These are phyloP conservation scores for Yarrowia hollandica DNA, from an alignment of 805 yeast genomes.

Conservation along the genomic window DNA sequence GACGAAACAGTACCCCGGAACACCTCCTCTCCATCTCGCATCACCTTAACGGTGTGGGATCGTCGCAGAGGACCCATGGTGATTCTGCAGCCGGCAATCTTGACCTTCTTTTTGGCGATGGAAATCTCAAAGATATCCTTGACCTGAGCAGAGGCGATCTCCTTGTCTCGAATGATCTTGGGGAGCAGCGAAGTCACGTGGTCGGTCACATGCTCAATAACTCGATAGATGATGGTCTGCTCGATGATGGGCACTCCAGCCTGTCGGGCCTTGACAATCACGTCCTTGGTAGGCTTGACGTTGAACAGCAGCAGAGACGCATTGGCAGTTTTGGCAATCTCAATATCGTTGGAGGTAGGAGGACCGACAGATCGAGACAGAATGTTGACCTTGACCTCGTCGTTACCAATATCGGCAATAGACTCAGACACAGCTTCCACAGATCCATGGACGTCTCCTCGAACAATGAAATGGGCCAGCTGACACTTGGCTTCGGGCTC, in stretches of 20 bases:
- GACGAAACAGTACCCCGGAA: conserved; percentile 65
- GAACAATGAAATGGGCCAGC: conserved; percentile 57
- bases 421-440: conserved; percentile 89
- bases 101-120: conserved; percentile 48
- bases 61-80: conserved; percentile 64
- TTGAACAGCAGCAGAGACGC: conserved; percentile 82
- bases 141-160: conserved; percentile 64
- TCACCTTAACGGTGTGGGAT: conserved; percentile 57
- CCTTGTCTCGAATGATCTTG: conserved; percentile 66
- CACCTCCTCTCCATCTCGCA: conserved; percentile 49
- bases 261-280: conserved; percentile 56
- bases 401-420: conserved; percentile 79
- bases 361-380: conserved; percentile 76
- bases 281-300: conserved; percentile 63
- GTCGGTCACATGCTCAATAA: conserved; percentile 79
- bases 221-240: conserved; percentile 80
- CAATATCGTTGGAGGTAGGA: conserved; percentile 65
- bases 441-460: conserved; percentile 93
- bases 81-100: conserved; percentile 88
- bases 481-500: conserved; percentile 35
- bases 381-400: conserved; percentile 71
- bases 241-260: conserved; percentile 58
- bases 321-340: conserved; percentile 64
- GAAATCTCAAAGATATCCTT: conserved; percentile 72
- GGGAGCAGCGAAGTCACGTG: conserved; percentile 59